phyloP scores from a whole-genome alignment of 768 basidiomycete genomes.

The Lactarius evosmus region DNA sequence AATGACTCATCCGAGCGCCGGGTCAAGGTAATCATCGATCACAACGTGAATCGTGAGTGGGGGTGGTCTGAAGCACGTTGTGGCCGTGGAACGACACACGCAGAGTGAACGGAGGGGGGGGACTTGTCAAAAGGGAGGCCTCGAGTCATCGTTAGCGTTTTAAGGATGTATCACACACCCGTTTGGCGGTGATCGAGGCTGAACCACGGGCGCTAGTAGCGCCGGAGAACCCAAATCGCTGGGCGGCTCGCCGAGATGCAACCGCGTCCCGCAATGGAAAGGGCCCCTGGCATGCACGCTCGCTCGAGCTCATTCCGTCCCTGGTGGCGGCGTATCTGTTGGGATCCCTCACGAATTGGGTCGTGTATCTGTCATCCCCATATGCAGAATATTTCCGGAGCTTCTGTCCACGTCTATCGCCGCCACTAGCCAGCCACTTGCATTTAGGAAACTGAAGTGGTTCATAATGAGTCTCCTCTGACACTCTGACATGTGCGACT shows the following conservation, averaged over 20 bases:
- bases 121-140: not conserved
- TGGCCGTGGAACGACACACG: no score
- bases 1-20: not conserved
- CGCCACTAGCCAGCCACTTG: not conserved
- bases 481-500: not conserved
- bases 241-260: not conserved
- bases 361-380: not conserved
- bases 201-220: constrained; percentile 4
- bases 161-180: constrained; percentile 7
- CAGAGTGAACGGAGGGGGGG: not conserved
- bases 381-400: not conserved
- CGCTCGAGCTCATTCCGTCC: not conserved
- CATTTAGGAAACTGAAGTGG: not conserved
- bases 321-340: not conserved
- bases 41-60: not conserved
- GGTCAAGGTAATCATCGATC: constrained; percentile 6
- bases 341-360: not conserved
- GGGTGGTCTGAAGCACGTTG: not conserved
- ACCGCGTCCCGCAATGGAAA: constrained; percentile 1
- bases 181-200: constrained; percentile 5
- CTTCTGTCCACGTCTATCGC: not conserved
- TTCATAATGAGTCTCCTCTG: not conserved
- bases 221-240: not conserved
- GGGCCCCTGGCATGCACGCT: not conserved
- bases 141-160: not conserved